Percentiles rank a stretch among this genome's conserved stretches.
Conservation (phyloP, 139 green algal genomes). For the Zygnema circumcarinatum region DNA sequence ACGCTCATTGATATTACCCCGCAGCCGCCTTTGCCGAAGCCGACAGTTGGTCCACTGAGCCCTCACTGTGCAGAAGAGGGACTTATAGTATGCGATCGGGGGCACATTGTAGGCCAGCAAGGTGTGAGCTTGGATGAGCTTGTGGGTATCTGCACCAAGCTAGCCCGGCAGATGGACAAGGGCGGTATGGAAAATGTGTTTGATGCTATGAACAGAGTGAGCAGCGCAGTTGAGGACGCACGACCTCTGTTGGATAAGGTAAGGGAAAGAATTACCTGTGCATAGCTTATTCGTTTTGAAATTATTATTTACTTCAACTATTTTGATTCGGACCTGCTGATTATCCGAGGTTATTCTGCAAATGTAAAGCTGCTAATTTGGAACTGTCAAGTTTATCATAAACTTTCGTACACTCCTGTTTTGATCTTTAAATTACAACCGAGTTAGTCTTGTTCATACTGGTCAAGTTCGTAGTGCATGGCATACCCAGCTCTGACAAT, state of each 20-base stretch:
- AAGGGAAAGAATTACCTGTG: background rate
- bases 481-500: too few species aligned
- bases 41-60: slow-evolving; percentile 76
- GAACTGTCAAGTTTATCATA: too few species aligned
- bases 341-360: too few species aligned
- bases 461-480: too few species aligned
- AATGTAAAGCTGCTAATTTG: too few species aligned
- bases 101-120: slow-evolving; percentile 81
- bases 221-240: slow-evolving; percentile 72
- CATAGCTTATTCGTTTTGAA: too few species aligned
- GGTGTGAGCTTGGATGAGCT: slow-evolving; percentile 96
- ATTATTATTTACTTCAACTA: too few species aligned
- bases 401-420: too few species aligned
- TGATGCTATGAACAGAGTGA: slow-evolving; percentile 79
- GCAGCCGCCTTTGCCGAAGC: slow-evolving; percentile 77
- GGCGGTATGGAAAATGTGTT: slow-evolving; percentile 83
- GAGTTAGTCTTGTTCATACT: too few species aligned
- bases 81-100: slow-evolving; percentile 87
- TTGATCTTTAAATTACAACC: too few species aligned
- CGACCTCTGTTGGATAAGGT: slow-evolving; percentile 75
- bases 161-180: slow-evolving; percentile 88
- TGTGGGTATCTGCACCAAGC: slow-evolving; percentile 91
- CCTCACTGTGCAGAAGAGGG: slow-evolving; percentile 85
- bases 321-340: too few species aligned
- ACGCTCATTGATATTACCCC: slow-evolving; percentile 97